A percentile compares a stretch with the other conserved stretches of the same genome.
Evolutionary conservation across 305 asterid species (phyloP).

Genomic region (Rubia occidens): DNA sequence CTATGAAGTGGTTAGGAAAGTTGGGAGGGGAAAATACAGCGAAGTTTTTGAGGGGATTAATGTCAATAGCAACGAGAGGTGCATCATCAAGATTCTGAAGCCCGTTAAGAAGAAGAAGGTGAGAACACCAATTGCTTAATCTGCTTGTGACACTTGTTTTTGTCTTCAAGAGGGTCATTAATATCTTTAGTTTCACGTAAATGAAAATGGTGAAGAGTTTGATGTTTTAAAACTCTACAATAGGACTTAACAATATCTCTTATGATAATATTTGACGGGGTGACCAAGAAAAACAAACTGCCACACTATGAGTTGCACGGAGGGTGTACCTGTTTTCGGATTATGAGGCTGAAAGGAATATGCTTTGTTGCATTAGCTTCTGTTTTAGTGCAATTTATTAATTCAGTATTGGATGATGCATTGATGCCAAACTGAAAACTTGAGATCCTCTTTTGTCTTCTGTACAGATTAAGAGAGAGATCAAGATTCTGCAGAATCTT

Average conservation of each 20-base stretch:
- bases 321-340: background rate
- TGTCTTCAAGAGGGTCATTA: background rate
- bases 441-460: conserved; percentile 5
- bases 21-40: conserved; percentile 92
- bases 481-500: conserved; percentile 77
- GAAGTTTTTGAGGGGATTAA: conserved; percentile 90
- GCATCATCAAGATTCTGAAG: conserved; percentile 78
- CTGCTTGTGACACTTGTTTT: background rate
- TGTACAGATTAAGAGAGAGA: conserved; percentile 86
- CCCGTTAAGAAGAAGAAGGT: conserved; percentile 97
- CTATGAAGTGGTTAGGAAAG: conserved; percentile 88
- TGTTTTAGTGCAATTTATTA: background rate
- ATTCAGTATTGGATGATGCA: background rate
- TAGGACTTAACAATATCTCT: no score
- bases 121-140: background rate
- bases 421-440: background rate
- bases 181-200: background rate
- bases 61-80: conserved; percentile 61
- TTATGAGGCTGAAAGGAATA: background rate
- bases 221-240: background rate
- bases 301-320: background rate
- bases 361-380: conserved; percentile 6
- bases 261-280: no score
- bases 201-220: background rate
- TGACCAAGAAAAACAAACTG: background rate